These are phyloP conservation scores for Scheffersomyces segobiensis DNA, from an alignment of 1,139 yeast species.

Conservation along the genomic window DNA sequence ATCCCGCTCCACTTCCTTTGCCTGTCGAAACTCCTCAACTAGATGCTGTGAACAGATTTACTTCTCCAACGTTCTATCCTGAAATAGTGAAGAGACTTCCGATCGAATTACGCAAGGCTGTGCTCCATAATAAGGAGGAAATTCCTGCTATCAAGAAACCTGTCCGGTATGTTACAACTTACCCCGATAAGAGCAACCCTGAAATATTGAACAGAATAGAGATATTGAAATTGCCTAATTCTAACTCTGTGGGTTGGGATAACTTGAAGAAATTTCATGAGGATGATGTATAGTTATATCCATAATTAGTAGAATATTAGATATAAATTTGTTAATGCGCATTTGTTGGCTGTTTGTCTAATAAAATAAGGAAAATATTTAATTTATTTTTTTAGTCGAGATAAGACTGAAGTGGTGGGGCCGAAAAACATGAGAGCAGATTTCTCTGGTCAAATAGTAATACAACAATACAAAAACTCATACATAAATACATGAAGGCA, in stretches of 20 bases:
- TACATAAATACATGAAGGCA: too few relatives aligned
- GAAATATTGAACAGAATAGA: constrained; percentile 40
- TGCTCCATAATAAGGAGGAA: constrained; percentile 13
- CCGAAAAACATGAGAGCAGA: too few relatives aligned
- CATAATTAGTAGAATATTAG: too few relatives aligned
- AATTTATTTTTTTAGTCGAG: too few relatives aligned
- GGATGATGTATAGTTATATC: constrained; percentile 1
- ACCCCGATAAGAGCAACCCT: constrained; percentile 35
- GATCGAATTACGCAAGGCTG: constrained; percentile 29
- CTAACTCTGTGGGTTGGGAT: constrained; percentile 50
- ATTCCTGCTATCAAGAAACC: constrained; percentile 35
- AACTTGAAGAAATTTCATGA: constrained; percentile 38
- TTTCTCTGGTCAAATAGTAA: too few relatives aligned
- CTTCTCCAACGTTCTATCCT: constrained; percentile 32
- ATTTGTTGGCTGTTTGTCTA: too few relatives aligned
- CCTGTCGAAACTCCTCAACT: constrained; percentile 21
- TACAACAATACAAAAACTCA: too few relatives aligned
- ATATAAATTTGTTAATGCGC: too few relatives aligned
- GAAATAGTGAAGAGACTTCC: constrained; percentile 39
- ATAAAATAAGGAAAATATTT: too few relatives aligned
- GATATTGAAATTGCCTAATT: constrained; percentile 45
- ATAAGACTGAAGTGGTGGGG: too few relatives aligned
- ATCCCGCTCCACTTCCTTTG: constrained; percentile 21
- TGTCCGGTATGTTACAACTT: constrained; percentile 32
- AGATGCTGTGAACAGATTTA: constrained; percentile 27